phyloP scores from a whole-genome alignment of 179 eudicot genomes.

The Pouteria campechiana region DNA sequence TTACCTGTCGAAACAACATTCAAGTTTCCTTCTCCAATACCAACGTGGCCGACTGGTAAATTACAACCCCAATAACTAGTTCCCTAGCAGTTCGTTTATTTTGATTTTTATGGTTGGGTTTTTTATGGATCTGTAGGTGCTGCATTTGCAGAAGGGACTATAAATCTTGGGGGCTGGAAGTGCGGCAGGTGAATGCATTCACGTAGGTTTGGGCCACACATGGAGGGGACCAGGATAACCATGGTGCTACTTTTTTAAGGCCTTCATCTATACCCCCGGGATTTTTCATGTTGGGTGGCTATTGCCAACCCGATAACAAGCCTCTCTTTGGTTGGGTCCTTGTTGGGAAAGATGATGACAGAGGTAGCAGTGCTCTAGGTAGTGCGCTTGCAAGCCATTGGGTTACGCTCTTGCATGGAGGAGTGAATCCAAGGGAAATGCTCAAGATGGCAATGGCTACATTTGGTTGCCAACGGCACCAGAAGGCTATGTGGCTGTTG shows the following conservation, averaged over 20 bases:
- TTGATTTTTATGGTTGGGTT: neutral
- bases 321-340: slow-evolving; percentile 62
- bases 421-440: slow-evolving; percentile 24
- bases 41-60: slow-evolving; percentile 43
- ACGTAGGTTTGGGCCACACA: no score
- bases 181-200: no score
- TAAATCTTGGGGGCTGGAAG: no score
- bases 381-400: no score
- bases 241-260: no score
- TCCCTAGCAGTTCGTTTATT: neutral
- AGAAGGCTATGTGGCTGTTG: slow-evolving; percentile 57
- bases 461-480: slow-evolving; percentile 75
- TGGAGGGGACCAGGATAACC: no score
- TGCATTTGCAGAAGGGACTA: no score
- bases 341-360: slow-evolving; percentile 45
- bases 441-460: slow-evolving; percentile 42
- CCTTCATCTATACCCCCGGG: slow-evolving; percentile 61
- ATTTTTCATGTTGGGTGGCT: slow-evolving; percentile 62
- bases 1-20: slow-evolving; percentile 35
- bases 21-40: slow-evolving; percentile 38
- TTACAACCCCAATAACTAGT: neutral
- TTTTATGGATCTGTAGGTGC: slow-evolving; percentile 13
- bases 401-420: slow-evolving; percentile 63
- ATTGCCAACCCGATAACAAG: slow-evolving; percentile 51
- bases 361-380: no score